phyloP scores from a whole-genome alignment of 257 asterid species.

The Salvia miltiorrhiza region DNA sequence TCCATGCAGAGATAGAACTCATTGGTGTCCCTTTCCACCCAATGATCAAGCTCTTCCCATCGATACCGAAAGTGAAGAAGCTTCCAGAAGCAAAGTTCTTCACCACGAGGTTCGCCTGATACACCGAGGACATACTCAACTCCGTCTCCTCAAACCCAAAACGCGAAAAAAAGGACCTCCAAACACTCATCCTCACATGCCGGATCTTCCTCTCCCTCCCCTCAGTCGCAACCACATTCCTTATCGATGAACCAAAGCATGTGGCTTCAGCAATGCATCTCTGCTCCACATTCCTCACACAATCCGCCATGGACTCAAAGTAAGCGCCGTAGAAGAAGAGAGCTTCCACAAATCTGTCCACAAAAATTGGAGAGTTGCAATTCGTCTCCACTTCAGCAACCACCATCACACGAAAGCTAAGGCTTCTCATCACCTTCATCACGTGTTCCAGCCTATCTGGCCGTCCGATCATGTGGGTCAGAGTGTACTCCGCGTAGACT shows the following conservation, averaged over 20 bases:
- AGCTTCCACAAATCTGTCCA: slow-evolving; percentile 50
- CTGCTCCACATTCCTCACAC: slow-evolving; percentile 32
- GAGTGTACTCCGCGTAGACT: slow-evolving; percentile 34
- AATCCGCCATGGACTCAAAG: slow-evolving; percentile 47
- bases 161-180: slow-evolving; percentile 42
- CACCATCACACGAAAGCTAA: slow-evolving; percentile 39
- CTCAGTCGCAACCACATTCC: slow-evolving; percentile 42
- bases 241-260: slow-evolving; percentile 31
- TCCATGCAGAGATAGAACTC: slow-evolving; percentile 53
- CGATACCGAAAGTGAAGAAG: slow-evolving; percentile 34
- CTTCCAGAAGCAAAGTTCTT: slow-evolving; percentile 31
- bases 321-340: slow-evolving; percentile 44
- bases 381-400: slow-evolving; percentile 49
- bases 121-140: slow-evolving; percentile 38
- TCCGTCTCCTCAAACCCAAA: slow-evolving; percentile 37
- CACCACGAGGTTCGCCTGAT: slow-evolving; percentile 41
- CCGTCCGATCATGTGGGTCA: slow-evolving; percentile 33
- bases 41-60: slow-evolving; percentile 39
- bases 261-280: slow-evolving; percentile 35
- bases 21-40: slow-evolving; percentile 59
- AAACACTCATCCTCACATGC: slow-evolving; percentile 35
- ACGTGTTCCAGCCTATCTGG: slow-evolving; percentile 35
- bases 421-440: slow-evolving; percentile 31
- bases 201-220: slow-evolving; percentile 45
- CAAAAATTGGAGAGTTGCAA: slow-evolving; percentile 43